Evolutionary conservation across 805 yeast species (phyloP).

Genomic region (Yarrowia sp.): DNA sequence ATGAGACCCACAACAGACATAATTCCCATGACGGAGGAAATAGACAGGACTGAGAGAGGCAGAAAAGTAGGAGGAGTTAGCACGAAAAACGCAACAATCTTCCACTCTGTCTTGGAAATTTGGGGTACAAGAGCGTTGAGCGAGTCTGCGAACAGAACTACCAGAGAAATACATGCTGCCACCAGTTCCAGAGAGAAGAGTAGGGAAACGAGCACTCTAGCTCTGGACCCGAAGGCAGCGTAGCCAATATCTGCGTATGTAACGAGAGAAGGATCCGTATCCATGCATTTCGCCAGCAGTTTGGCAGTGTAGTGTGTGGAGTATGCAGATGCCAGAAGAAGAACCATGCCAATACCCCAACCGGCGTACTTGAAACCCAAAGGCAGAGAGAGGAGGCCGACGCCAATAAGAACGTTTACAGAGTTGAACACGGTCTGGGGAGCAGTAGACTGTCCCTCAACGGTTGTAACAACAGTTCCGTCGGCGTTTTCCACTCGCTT

Average conservation of each 20-base stretch:
- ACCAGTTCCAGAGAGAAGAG: conserved; percentile 72
- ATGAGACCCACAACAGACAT: conserved; percentile 65
- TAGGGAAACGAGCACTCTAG: conserved; percentile 67
- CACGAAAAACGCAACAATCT: conserved; percentile 51
- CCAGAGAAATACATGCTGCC: conserved; percentile 78
- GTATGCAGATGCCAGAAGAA: conserved; percentile 58
- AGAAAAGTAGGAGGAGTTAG: conserved; percentile 79
- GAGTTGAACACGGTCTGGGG: conserved; percentile 64
- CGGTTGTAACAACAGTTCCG: conserved; percentile 66
- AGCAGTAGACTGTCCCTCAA: conserved; percentile 77
- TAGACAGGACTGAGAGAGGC: conserved; percentile 69
- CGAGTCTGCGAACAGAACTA: conserved; percentile 83
- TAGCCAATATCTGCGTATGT: conserved; percentile 87
- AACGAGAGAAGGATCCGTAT: conserved; percentile 72
- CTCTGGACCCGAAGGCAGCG: conserved; percentile 76
- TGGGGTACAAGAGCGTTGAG: conserved; percentile 62
- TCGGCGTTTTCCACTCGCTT: conserved; percentile 65
- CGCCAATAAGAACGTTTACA: conserved; percentile 61
- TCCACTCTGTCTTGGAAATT: conserved; percentile 54
- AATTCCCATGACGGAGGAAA: conserved; percentile 68
- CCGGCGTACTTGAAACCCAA: conserved; percentile 61
- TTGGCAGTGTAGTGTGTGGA: conserved; percentile 76
- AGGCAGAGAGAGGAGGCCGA: conserved; percentile 61
- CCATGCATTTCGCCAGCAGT: conserved; percentile 69
- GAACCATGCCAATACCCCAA: conserved; percentile 53